Evolutionary conservation across 1,284 basidiomycete species (phyloP).

Genomic region (Cryptococcus sp.): DNA sequence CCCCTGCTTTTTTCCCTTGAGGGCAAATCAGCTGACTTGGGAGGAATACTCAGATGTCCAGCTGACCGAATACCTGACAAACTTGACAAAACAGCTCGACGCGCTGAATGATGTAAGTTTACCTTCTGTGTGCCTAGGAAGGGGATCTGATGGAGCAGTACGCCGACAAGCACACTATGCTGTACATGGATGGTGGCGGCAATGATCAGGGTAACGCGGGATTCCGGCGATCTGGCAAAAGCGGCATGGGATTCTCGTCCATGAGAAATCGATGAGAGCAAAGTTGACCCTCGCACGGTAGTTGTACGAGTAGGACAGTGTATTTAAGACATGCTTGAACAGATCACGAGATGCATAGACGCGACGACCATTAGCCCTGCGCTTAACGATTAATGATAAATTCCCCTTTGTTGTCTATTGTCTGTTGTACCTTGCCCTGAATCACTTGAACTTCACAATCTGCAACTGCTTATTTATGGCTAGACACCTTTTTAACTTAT

Average conservation of each 20-base stretch:
- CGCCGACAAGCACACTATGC: slow-evolving; percentile 25
- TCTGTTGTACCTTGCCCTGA: neutral
- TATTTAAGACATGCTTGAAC: neutral
- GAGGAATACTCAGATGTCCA: slow-evolving; percentile 96
- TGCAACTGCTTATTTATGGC: neutral
- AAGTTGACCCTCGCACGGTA: no score
- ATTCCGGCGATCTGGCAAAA: no score
- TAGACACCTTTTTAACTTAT: neutral
- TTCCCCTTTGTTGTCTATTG: no score
- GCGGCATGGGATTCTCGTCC: no score
- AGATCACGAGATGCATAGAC: neutral
- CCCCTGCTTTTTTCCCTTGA: slow-evolving; percentile 9
- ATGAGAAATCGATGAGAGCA: no score
- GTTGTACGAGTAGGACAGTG: neutral
- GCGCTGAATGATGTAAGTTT: slow-evolving; percentile 77
- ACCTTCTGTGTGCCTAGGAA: neutral
- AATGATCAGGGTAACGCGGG: no score
- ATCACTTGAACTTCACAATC: neutral
- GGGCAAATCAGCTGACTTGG: slow-evolving; percentile 3
- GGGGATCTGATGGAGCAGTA: slow-evolving; percentile 13
- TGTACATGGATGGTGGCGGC: slow-evolving; percentile 10
- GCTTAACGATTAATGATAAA: no score
- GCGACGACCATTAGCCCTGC: no score
- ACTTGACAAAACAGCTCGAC: slow-evolving; percentile 80
- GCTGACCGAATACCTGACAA: slow-evolving; percentile 80